phyloP scores from a whole-genome alignment of 2,329 filamentous ascomycete species.

The Sarocladiaceae sp. region DNA sequence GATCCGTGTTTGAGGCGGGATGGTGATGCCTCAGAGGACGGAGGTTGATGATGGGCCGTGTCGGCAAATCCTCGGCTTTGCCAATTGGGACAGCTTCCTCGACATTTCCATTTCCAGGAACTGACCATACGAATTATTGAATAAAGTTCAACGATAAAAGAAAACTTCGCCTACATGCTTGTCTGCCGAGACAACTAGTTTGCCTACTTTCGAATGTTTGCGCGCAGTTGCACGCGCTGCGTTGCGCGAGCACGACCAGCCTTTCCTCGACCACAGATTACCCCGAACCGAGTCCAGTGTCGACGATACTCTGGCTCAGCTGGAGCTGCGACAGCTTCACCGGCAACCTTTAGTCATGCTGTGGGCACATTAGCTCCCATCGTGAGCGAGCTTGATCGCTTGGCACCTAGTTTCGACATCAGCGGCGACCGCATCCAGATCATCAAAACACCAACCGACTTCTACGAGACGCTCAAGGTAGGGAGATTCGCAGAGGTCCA shows the following conservation, averaged over 20 bases:
- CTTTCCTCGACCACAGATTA: slow-evolving; percentile 11
- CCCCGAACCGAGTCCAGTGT: slow-evolving; percentile 28
- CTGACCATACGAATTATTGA: neutral
- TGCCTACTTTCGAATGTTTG: slow-evolving; percentile 24
- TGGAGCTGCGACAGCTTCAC: slow-evolving; percentile 24
- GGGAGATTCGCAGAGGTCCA: neutral
- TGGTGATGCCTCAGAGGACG: slow-evolving; percentile 17
- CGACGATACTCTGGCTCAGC: slow-evolving; percentile 29
- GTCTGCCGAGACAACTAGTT: neutral
- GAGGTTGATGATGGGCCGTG: slow-evolving; percentile 5
- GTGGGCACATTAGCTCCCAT: slow-evolving; percentile 48
- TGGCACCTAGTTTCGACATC: slow-evolving; percentile 88
- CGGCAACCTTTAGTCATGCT: slow-evolving; percentile 16
- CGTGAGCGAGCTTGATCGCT: slow-evolving; percentile 72
- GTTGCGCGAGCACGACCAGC: slow-evolving; percentile 17
- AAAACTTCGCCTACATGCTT: too few relatives aligned
- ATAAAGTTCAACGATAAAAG: too few relatives aligned
- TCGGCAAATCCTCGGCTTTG: slow-evolving; percentile 27
- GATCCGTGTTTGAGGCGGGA: slow-evolving; percentile 15
- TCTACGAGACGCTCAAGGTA: slow-evolving; percentile 89
- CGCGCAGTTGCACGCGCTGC: slow-evolving; percentile 29
- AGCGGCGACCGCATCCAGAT: slow-evolving; percentile 76
- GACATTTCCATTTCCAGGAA: slow-evolving; percentile 5
- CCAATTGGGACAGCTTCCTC: slow-evolving; percentile 2
- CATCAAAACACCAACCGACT: slow-evolving; percentile 75